Evolutionary conservation across 129 eudicot genomes (phyloP), one percentile per base, ranked within the genome.

Genomic region (Lactuca saligna): DNA sequence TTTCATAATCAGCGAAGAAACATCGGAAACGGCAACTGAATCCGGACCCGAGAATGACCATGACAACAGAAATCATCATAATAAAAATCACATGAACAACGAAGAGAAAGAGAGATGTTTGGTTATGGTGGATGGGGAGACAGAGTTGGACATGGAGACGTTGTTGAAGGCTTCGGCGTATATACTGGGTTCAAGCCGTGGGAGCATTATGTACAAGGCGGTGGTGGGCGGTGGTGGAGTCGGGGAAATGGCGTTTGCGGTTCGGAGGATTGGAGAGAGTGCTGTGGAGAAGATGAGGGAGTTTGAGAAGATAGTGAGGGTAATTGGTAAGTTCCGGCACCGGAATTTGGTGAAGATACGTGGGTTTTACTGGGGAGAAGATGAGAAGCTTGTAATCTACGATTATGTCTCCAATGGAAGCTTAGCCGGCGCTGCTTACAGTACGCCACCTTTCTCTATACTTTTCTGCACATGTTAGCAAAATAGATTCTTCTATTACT

Each of bases 111-210:
- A 51, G 2, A 82, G 76, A 33, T 54, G 75, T 46, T 65, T 93
- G 61, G 86, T 87, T 49, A 87, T 93, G 89, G 95, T 93, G 64
- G 98, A 88, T 16, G 97, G 95, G 4, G 98, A 93, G 66, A 87
- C 98, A 0, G 80, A 89, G 83, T 65, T 93, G 0, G 97, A 93
- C 25, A 37, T 74, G 32, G 98, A 93, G 85, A 89, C 88, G 0
- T 63, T 93, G 66, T 70, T 89, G 37, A 86, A 85, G 68, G 85
- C 98, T n/a, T 79, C 97, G 0, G 97, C 98, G 39, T 93, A 82
- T 53, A 71, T 93, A 42, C 53, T 93, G 49, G 97, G 98, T 14
- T 83, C 97, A 6, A 93, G 90, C 14, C 87, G 95, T 6, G 75
- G 38, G 48, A 83, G 89, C 35, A 93, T 93, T 49, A 88, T 93